Conservation (phyloP, 441 rosid genomes). For the Syzygium syzygioides region DNA sequence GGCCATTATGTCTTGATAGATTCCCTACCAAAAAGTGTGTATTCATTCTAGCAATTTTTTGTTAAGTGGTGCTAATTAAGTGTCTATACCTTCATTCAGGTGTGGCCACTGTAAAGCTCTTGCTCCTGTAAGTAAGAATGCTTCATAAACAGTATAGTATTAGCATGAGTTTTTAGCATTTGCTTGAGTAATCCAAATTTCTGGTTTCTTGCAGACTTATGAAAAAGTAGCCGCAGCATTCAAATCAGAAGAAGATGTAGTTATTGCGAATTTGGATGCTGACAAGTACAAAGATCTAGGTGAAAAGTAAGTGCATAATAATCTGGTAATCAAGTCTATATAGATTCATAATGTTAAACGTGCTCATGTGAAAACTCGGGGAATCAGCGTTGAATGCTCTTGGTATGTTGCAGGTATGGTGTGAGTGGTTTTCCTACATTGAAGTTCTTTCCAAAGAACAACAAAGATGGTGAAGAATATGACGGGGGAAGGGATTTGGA, state of each 20-base stretch:
- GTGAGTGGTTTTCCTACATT: slow-evolving; percentile 91
- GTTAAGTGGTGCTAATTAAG: background rate
- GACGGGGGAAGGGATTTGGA: slow-evolving; percentile 84
- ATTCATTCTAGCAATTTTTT: background rate
- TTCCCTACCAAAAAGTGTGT: background rate
- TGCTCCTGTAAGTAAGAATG: slow-evolving; percentile 57
- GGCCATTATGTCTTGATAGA: background rate
- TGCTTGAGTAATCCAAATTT: background rate
- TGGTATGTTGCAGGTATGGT: slow-evolving; percentile 50
- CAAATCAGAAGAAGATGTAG: slow-evolving; percentile 66
- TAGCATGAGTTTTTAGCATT: background rate
- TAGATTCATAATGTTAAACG: background rate
- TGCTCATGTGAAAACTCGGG: background rate
- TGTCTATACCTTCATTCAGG: slow-evolving; percentile 30
- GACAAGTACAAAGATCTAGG: slow-evolving; percentile 70
- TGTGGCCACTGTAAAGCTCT: slow-evolving; percentile 74
- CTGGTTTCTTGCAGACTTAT: slow-evolving; percentile 41
- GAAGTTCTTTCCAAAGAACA: slow-evolving; percentile 81
- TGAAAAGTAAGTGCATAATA: slow-evolving; percentile 54
- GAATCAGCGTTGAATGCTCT: background rate
- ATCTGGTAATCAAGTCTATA: background rate
- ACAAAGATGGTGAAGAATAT: slow-evolving; percentile 91
- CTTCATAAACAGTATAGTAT: background rate
- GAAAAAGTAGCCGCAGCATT: slow-evolving; percentile 89
- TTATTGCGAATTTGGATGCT: slow-evolving; percentile 87